A percentile compares a stretch with the other conserved stretches of the same genome.
Conservation (phyloP, 306 rosid species). For the Comarum palustre region DNA sequence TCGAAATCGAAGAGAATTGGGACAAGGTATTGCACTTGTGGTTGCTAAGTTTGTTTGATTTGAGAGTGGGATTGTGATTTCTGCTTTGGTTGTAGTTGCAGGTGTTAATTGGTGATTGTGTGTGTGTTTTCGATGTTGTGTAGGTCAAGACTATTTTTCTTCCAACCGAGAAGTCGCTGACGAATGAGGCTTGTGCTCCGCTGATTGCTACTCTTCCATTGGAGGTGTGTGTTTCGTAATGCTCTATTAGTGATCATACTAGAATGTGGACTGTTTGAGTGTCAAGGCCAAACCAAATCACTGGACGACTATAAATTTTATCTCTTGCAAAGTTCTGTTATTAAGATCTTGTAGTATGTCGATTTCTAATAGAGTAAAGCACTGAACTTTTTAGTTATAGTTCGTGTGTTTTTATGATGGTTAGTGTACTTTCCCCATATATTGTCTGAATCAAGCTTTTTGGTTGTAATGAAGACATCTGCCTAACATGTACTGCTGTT, state of each 20-base stretch:
- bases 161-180: constrained; percentile 62
- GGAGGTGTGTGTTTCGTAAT: constrained; percentile 51
- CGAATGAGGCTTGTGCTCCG: constrained; percentile 68
- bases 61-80: constrained; percentile 1
- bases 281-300: neutral
- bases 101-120: neutral
- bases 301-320: neutral
- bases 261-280: neutral
- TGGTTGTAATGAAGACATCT: neutral
- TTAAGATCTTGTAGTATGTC: neutral
- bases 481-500: neutral
- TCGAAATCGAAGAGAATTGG: constrained; percentile 85
- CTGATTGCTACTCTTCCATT: constrained; percentile 80
- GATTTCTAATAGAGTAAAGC: constrained; percentile 3
- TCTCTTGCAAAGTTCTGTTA: neutral
- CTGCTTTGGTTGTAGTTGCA: neutral
- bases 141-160: constrained; percentile 76
- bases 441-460: neutral
- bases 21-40: constrained; percentile 50
- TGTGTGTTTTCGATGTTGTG: neutral
- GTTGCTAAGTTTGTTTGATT: neutral
- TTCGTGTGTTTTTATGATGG: neutral
- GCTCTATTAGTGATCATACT: neutral
- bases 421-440: neutral
- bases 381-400: neutral